These are phyloP conservation scores for Neoboletus magnificus DNA, from an alignment of 768 basidiomycete species.

Conservation along the genomic window DNA sequence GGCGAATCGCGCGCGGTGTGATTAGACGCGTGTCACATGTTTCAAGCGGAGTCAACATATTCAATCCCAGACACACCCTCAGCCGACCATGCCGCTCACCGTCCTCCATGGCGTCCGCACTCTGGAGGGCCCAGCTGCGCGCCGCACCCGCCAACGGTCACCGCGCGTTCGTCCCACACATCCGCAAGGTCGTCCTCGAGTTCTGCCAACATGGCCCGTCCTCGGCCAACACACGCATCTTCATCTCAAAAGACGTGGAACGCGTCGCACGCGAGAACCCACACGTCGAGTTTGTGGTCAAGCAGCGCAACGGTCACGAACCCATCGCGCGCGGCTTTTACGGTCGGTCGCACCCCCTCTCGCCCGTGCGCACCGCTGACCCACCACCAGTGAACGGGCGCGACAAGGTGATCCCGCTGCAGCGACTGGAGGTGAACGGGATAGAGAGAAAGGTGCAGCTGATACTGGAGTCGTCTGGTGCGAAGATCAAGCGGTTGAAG, in stretches of 20 bases:
- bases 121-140: slow-evolving; percentile 47
- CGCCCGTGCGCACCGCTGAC: slow-evolving; percentile 9
- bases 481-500: slow-evolving; percentile 80
- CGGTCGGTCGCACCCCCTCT: slow-evolving; percentile 38
- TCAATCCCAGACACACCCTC: slow-evolving; percentile 26
- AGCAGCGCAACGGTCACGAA: slow-evolving; percentile 68
- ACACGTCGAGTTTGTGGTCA: slow-evolving; percentile 82
- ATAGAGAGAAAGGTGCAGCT: slow-evolving; percentile 79
- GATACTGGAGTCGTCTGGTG: slow-evolving; percentile 82
- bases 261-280: slow-evolving; percentile 68
- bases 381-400: slow-evolving; percentile 68
- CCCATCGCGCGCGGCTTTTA: slow-evolving; percentile 85
- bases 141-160: slow-evolving; percentile 75
- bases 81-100: slow-evolving; percentile 2
- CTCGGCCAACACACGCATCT: slow-evolving; percentile 67
- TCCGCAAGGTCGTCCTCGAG: slow-evolving; percentile 87
- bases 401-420: slow-evolving; percentile 84
- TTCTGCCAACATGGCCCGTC: slow-evolving; percentile 83
- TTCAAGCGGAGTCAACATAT: slow-evolving; percentile 13
- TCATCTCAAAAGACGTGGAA: slow-evolving; percentile 60
- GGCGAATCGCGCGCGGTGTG: slow-evolving; percentile 22
- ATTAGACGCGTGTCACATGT: slow-evolving; percentile 14
- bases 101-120: slow-evolving; percentile 35
- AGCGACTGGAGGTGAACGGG: slow-evolving; percentile 67
- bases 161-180: slow-evolving; percentile 65